These are phyloP conservation scores for Phanerochaete carnosa DNA, from an alignment of 768 basidiomycete species.

Conservation along the genomic window DNA sequence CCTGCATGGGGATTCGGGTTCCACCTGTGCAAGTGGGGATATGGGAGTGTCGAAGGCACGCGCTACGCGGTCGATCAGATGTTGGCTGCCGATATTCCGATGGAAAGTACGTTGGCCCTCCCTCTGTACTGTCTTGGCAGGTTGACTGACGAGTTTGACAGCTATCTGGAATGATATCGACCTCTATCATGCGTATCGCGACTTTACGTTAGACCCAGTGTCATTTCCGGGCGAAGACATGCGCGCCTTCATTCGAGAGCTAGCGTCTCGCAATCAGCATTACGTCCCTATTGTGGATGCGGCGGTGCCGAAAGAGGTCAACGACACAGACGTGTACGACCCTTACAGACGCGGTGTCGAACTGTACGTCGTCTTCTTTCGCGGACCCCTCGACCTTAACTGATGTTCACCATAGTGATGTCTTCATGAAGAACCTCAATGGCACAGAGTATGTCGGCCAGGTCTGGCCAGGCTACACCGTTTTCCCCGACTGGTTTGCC, in stretches of 20 bases:
- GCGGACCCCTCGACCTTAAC: not conserved
- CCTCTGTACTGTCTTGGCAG: not conserved
- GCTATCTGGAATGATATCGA: slow-evolving; percentile 83
- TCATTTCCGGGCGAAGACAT: slow-evolving; percentile 55
- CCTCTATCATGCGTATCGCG: slow-evolving; percentile 63
- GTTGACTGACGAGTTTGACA: slow-evolving; percentile 21
- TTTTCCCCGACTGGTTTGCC: slow-evolving; percentile 62
- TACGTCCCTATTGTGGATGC: slow-evolving; percentile 73
- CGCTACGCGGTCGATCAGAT: slow-evolving; percentile 50
- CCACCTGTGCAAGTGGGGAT: slow-evolving; percentile 67
- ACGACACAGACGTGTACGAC: slow-evolving; percentile 64
- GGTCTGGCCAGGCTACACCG: slow-evolving; percentile 78
- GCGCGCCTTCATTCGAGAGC: slow-evolving; percentile 46
- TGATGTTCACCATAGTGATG: slow-evolving; percentile 37
- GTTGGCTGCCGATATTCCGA: slow-evolving; percentile 67
- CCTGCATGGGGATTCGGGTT: slow-evolving; percentile 78
- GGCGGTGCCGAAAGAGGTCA: slow-evolving; percentile 53
- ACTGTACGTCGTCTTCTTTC: slow-evolving; percentile 38
- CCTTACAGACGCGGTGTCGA: slow-evolving; percentile 63
- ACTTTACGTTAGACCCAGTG: slow-evolving; percentile 67
- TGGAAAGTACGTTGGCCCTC: slow-evolving; percentile 49
- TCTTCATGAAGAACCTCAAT: slow-evolving; percentile 74
- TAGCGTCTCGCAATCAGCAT: slow-evolving; percentile 52
- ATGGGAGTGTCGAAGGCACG: slow-evolving; percentile 51
- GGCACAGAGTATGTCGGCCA: slow-evolving; percentile 68